Conservation (phyloP, 768 basidiomycete species). For the Trametes cinnabarina region DNA sequence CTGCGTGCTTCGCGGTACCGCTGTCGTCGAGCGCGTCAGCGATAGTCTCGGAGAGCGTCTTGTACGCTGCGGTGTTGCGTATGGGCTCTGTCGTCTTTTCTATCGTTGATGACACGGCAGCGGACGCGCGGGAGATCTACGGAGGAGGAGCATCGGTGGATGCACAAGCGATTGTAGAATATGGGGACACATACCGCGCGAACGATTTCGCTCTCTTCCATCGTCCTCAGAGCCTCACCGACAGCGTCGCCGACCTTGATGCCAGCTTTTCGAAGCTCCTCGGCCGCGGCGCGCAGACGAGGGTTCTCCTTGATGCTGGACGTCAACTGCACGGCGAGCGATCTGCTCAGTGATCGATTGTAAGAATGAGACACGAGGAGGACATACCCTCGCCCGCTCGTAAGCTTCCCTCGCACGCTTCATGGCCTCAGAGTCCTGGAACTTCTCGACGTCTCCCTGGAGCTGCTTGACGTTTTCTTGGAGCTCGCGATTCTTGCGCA, state of each 20-base stretch:
- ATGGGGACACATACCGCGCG: constrained; percentile 72
- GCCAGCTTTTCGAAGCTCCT: constrained; percentile 86
- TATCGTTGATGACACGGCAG: constrained; percentile 82
- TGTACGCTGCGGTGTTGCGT: constrained; percentile 93
- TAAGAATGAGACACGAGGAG: background rate
- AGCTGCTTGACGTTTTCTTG: constrained; percentile 97
- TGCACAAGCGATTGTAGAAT: background rate
- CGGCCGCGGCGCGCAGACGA: constrained; percentile 84
- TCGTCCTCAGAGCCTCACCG: constrained; percentile 82
- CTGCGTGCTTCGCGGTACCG: constrained; percentile 89
- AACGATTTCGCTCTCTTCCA: constrained; percentile 94
- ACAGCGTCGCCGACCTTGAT: constrained; percentile 94
- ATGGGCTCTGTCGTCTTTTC: constrained; percentile 94
- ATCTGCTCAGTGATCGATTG: background rate
- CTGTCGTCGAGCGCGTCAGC: constrained; percentile 93
- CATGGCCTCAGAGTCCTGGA: constrained; percentile 97
- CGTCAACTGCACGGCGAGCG: constrained; percentile 48
- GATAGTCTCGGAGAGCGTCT: constrained; percentile 82
- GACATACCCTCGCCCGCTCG: constrained; percentile 85
- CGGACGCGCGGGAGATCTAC: constrained; percentile 82
- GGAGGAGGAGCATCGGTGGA: background rate
- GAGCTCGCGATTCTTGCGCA: constrained; percentile 89
- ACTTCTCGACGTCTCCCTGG: constrained; percentile 95
- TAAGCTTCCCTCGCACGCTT: constrained; percentile 88
- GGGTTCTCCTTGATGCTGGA: constrained; percentile 98